Percentiles rank a stretch among this genome's conserved stretches.
phyloP scores from a whole-genome alignment of 1,284 basidiomycete genomes.

The Ustilago loliicola region DNA sequence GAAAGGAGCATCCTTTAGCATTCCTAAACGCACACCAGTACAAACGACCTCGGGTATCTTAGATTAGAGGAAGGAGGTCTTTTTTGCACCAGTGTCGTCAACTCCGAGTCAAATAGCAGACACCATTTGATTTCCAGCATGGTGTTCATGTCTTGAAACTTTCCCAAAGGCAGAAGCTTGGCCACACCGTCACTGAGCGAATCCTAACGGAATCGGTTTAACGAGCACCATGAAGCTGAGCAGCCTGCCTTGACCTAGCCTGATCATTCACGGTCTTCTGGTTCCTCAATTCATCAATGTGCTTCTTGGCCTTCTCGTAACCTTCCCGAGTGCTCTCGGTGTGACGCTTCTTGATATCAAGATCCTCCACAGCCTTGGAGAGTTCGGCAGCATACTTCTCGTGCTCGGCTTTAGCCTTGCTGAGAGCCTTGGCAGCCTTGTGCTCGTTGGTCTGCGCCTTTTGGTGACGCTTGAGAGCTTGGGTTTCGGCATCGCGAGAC shows the following conservation, averaged over 20 bases:
- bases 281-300: conserved; percentile 56
- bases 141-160: too few relatives aligned
- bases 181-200: too few relatives aligned
- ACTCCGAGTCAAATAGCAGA: background rate
- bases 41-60: conserved; percentile 32
- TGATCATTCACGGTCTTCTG: conserved; percentile 59
- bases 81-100: background rate
- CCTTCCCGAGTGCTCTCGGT: conserved; percentile 47
- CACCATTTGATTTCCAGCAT: too few relatives aligned
- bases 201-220: background rate
- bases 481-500: conserved; percentile 57
- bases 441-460: conserved; percentile 61
- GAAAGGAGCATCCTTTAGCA: too few relatives aligned
- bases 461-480: conserved; percentile 61
- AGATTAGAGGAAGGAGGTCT: conserved; percentile 2
- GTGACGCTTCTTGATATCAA: conserved; percentile 67
- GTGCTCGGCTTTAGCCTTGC: conserved; percentile 56
- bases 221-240: conserved; percentile 43
- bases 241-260: conserved; percentile 50
- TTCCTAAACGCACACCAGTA: background rate
- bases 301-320: conserved; percentile 57
- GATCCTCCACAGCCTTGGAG: conserved; percentile 58
- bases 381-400: conserved; percentile 59
- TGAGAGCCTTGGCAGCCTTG: conserved; percentile 60
- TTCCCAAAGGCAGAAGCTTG: too few relatives aligned